Base-by-base conservation (phyloP, 176 grass and related monocot genomes). In the Bothriochloa decipiens region DNA sequence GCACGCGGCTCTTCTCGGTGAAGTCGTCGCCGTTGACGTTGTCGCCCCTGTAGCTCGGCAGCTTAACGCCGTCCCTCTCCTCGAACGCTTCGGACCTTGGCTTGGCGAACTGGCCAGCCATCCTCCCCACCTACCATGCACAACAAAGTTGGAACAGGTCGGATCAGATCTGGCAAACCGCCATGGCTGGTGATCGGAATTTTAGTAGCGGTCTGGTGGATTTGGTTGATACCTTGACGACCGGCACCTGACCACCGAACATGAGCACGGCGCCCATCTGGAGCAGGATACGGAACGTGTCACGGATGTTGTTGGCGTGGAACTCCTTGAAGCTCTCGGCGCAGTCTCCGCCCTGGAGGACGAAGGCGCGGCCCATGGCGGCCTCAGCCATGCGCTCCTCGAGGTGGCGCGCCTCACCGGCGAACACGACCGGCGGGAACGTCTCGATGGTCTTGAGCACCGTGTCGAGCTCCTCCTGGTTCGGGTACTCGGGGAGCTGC, bases 251-350 rank as follows among this genome's bases (percentile, higher is more conserved):
- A 15, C 92, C 92, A 43, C 95, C 95, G 88, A 97, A 97, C 95
- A 97, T 97, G 79, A 97, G 95, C 72, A 97, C 95, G 39, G 81
- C 95, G 90, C 92, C 83, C 95, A 97, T 97, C 95, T 97, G 95
- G 43, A 97, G 95, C 70, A 97, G 86, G 61, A 97, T 84, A 53
- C 95, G 87, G 92, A 99, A 99, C 45, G 97, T 99, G 83, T 99
- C 97, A 9, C 97, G 80, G 82, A 96, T 99, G 65, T 99, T 99
- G 79, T 92, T 99, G 11, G 93, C 93, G 85, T 99, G 87, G 86
- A 99, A 99, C 87, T 99, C 97, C 93, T 99, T 99, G 97, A 99
- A 99, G 91, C 97, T 99, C 91, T 99, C 97, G 8, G 97, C 97
- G 58, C 97, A 99, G 79, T 97, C 95, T 0, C 95, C 95, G 28